Evolutionary conservation across 192 early-diverging fungal genomes (phyloP).

Genomic region (Rhizophlyctis rosea): DNA sequence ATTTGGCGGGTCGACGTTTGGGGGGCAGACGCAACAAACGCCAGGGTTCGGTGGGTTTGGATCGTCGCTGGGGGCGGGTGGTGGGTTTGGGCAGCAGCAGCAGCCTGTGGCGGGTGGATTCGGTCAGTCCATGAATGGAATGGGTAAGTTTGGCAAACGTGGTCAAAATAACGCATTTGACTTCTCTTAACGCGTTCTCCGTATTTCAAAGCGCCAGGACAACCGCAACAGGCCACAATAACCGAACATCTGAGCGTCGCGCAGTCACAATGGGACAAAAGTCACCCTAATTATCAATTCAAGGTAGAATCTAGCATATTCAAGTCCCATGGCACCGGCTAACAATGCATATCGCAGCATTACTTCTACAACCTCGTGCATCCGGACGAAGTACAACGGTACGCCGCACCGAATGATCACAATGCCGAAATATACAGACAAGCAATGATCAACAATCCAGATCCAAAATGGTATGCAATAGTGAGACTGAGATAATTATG

Average conservation of each 20-base stretch:
- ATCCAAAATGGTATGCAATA: conserved; percentile 66
- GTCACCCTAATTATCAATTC: conserved; percentile 74
- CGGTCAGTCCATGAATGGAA: background rate
- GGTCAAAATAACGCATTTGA: background rate
- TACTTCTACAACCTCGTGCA: conserved; percentile 96
- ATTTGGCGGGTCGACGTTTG: conserved; percentile 4
- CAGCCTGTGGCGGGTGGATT: background rate
- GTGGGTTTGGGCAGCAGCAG: background rate
- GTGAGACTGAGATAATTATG: background rate
- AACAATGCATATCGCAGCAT: conserved; percentile 44
- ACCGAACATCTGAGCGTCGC: conserved; percentile 66
- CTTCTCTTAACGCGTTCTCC: conserved; percentile 10
- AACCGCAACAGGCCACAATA: conserved; percentile 42
- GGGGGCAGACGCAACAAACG: conserved; percentile 4
- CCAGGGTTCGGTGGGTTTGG: conserved; percentile 30
- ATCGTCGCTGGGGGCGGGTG: conserved; percentile 6
- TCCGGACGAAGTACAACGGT: conserved; percentile 75
- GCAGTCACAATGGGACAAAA: conserved; percentile 77
- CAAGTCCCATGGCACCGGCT: background rate
- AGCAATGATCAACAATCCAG: conserved; percentile 83
- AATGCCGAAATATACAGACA: conserved; percentile 75
- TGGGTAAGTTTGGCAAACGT: background rate
- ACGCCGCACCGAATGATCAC: conserved; percentile 68
- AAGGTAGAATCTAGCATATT: conserved; percentile 42
- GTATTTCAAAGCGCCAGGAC: conserved; percentile 29